phyloP scores from a whole-genome alignment of 2,329 filamentous ascomycete species.

The Alternaria postmessia region DNA sequence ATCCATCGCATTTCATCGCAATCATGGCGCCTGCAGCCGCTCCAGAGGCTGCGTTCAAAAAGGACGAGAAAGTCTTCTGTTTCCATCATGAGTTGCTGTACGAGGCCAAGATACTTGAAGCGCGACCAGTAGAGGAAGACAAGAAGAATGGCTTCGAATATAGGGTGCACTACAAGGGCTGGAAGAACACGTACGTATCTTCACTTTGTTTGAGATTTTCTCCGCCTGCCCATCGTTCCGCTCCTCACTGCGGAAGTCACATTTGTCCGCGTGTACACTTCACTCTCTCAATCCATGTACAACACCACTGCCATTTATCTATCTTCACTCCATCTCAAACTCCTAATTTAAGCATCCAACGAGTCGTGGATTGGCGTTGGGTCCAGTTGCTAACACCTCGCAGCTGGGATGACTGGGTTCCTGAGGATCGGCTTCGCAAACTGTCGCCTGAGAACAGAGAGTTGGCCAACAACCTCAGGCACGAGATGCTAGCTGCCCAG shows the following conservation, averaged over 20 bases:
- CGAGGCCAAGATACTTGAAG: conserved; percentile 92
- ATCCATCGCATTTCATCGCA: conserved; percentile 17
- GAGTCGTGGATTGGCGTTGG: not conserved
- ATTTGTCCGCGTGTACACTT: conserved; percentile 21
- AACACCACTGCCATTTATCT: conserved; percentile 15
- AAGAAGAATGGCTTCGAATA: conserved; percentile 83
- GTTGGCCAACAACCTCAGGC: conserved; percentile 76
- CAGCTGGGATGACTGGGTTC: conserved; percentile 98
- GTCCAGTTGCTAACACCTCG: conserved; percentile 22
- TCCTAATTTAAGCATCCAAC: too few species aligned
- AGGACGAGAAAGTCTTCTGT: conserved; percentile 93
- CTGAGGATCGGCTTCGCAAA: conserved; percentile 91
- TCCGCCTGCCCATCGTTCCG: not conserved
- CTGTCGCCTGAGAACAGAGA: conserved; percentile 95
- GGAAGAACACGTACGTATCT: conserved; percentile 87
- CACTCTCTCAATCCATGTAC: conserved; percentile 16
- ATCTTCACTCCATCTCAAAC: not conserved
- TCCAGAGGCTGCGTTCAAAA: conserved; percentile 64
- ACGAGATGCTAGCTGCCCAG: conserved; percentile 70
- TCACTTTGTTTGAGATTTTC: conserved; percentile 2
- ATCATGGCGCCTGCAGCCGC: conserved; percentile 63
- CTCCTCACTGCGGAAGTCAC: conserved; percentile 12
- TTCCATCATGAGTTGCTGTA: conserved; percentile 98
- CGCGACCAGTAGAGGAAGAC: conserved; percentile 66
- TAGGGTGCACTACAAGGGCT: conserved; percentile 97